A percentile compares a stretch with the other conserved stretches of the same genome.
Evolutionary conservation across 768 basidiomycete species (phyloP).

Genomic region (Phlebiopsis gigantea): DNA sequence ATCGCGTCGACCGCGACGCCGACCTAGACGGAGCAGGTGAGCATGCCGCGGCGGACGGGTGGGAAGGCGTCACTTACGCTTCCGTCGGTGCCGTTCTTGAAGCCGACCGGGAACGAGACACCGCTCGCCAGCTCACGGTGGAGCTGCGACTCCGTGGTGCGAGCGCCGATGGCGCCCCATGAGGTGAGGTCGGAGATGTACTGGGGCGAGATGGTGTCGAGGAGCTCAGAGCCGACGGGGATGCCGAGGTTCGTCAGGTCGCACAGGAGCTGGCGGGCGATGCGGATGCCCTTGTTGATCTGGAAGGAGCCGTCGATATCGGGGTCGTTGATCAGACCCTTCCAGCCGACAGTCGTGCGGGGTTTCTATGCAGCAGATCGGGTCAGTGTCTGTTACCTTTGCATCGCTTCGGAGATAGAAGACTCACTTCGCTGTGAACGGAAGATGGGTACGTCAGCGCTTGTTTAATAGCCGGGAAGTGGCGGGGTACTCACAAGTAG

Average conservation of each 20-base stretch:
- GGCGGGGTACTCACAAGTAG: constrained; percentile 74
- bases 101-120: constrained; percentile 95
- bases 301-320: constrained; percentile 92
- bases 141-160: constrained; percentile 96
- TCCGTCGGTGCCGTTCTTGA: constrained; percentile 99
- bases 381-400: constrained; percentile 6
- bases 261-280: constrained; percentile 83
- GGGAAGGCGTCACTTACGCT: constrained; percentile 28
- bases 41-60: not conserved
- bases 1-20: constrained; percentile 95
- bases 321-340: constrained; percentile 93
- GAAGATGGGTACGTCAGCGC: constrained; percentile 28
- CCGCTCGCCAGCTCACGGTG: constrained; percentile 96
- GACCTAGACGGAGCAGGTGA: constrained; percentile 32
- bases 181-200: constrained; percentile 79
- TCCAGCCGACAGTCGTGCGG: constrained; percentile 96
- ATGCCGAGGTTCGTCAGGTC: constrained; percentile 87
- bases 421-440: constrained; percentile 35
- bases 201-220: constrained; percentile 82
- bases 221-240: constrained; percentile 91
- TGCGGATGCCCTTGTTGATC: constrained; percentile 94
- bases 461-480: constrained; percentile 4
- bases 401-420: not conserved
- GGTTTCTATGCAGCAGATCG: too few relatives aligned
- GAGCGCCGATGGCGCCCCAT: constrained; percentile 96